Evolutionary conservation across 345 rosid species (phyloP), one percentile per base, ranked within the genome.

Genomic region (Acer saccharum): DNA sequence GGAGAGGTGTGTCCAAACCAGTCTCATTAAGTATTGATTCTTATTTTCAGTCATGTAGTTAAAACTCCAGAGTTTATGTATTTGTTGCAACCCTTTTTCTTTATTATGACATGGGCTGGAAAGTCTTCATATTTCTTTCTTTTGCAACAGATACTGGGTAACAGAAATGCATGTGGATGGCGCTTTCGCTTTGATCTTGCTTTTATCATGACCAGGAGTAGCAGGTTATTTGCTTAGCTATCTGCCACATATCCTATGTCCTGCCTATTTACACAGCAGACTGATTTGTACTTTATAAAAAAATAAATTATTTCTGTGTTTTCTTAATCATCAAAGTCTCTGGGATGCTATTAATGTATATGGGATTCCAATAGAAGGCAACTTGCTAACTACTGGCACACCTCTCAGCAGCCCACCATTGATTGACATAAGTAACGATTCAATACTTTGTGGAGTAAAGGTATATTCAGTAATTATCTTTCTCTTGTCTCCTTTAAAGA

Each of bases 101-200:
- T 46, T 55, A 57, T 7, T 35, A 11, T 57, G 21, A 12, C 27
- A 25, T 25, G 76, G 62, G 32, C 20, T 54, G 64, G 29, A 52
- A 73, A 3, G 55, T 50, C 63, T 73, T 25, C 43, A 17, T 68
- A 46, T 76, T 64, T 72, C 66, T 74, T 77, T 63, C 29, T 75
- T 72, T 48, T 79, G 74, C 50, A 76, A 78, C 96, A 95, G 99
- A 81, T 95, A 95, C 87, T 95, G 99, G 99, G 98, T 92, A 62
- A 87, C 88, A 63, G 99, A 95, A 85, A 92, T 95, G 94, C 99
- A 95, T 82, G 99, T 92, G 9, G 99, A 95, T 82, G 99, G n/a
- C n/a, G 99, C 62, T 95, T 95, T 84, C 98, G 99, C 82, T 95
- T 93, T 87, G 98, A 95, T 83, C 99, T 95, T 84, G 99, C 93